Evolutionary conservation across 495 filamentous ascomycete genomes (phyloP), one percentile per base, ranked within the genome.

Genomic region (Staphylotrichum longicolle): DNA sequence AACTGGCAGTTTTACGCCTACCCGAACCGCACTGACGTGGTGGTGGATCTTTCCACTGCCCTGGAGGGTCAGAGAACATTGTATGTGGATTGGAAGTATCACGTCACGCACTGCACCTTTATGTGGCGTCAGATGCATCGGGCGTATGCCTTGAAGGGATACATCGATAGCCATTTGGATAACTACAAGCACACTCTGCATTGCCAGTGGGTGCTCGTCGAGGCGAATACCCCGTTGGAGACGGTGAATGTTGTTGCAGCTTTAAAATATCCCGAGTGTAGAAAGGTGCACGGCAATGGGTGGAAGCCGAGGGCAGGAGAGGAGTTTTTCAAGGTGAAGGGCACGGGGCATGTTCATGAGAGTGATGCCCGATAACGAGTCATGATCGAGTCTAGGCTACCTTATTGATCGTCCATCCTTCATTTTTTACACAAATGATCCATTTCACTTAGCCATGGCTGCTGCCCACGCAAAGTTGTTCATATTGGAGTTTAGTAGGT

Each of bases 51-150:
- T 7, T 4, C 15, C 5, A 46, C 12, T 2, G 60, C 60, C 4
- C 40, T 63, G 11, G 20, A 53, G 35, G 60, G 60, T 7, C 9
- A 56, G 42, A 41, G 56, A 4, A 55, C 48, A 10, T 62, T 74
- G 34, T 75, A 59, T 37, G 74, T 76, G 37, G 68, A 57, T 15
- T 72, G 71, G 68, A 63, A 73, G 12, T 76, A 74, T 53, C 74
- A 76, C 57, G 33, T 75, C 9, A 20, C 51, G 3, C 71, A 75
- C 49, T 76, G 72, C 54, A 64, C 65, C 37, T 74, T 69, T 35
- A 70, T 72, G 68, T 76, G 73, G 73, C 34, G 64, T 45, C 70
- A 74, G 58, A 56, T 75, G 60, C 72, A 75, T 20, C 63, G 69
- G 6, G 74, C 71, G 30, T 57, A 52, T 45, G 44, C 12, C 7